Percentiles rank a stretch among this genome's conserved stretches.
Evolutionary conservation across 176 grass and related monocot species (phyloP).

Genomic region (Hsuehochloa calcarea): DNA sequence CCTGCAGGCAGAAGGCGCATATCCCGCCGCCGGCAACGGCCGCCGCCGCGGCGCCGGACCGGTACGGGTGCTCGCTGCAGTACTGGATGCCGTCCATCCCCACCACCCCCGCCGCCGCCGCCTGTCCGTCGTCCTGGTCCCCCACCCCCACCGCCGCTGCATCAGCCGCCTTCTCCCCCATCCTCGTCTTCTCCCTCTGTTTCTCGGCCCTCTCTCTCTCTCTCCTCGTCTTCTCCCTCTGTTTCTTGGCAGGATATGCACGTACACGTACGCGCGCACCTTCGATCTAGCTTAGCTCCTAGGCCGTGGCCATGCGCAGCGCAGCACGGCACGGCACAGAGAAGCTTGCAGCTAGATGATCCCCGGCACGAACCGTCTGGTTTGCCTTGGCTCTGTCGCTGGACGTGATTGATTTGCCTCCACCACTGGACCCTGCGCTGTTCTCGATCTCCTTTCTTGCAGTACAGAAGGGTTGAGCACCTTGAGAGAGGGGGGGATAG

Average conservation of each 20-base stretch:
- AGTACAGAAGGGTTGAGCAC: background rate
- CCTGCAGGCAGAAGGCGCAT: slow-evolving; percentile 88
- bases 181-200: background rate
- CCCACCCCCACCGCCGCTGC: background rate
- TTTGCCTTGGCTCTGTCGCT: background rate
- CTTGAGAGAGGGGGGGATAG: background rate
- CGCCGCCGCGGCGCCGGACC: slow-evolving; percentile 42
- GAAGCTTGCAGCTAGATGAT: slow-evolving; percentile 1
- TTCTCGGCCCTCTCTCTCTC: background rate
- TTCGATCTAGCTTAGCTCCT: slow-evolving; percentile 15
- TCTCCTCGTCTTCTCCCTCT: background rate
- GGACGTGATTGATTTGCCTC: slow-evolving; percentile 27
- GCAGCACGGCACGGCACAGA: background rate
- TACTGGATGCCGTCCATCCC: slow-evolving; percentile 55
- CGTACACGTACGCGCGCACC: background rate
- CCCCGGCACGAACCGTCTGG: background rate
- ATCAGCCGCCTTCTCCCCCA: slow-evolving; percentile 24
- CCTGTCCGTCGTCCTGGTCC: slow-evolving; percentile 29
- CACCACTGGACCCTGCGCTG: background rate
- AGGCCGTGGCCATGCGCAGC: background rate
- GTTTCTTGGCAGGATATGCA: background rate
- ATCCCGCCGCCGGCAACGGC: slow-evolving; percentile 55
- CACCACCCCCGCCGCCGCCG: slow-evolving; percentile 13
- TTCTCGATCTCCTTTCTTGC: background rate
- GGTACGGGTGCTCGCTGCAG: slow-evolving; percentile 80